Conservation (phyloP, 1,139 yeast species). For the Geotrichum fermentans region DNA sequence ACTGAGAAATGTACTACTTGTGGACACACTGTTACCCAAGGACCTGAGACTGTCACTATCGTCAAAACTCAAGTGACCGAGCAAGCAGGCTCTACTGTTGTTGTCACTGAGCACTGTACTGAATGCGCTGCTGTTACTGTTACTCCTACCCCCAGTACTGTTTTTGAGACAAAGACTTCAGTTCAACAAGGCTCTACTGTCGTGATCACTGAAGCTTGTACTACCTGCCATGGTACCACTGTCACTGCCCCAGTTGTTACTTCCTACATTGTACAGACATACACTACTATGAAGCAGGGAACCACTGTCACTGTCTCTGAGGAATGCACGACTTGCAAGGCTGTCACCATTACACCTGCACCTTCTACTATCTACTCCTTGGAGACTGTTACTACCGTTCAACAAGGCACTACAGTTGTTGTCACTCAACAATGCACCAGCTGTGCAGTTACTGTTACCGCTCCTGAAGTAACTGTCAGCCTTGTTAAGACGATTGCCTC, state of each 20-base stretch:
- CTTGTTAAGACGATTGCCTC: slow-evolving; percentile 13
- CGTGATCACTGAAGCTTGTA: slow-evolving; percentile 1
- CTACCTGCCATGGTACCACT: slow-evolving; percentile 1
- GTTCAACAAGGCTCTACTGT: slow-evolving; percentile 3
- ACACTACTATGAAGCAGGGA: slow-evolving; percentile 9
- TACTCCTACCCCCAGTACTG: slow-evolving; percentile 5
- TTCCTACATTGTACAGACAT: slow-evolving; percentile 12
- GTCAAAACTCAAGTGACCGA: slow-evolving; percentile 4
- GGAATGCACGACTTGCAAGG: slow-evolving; percentile 12
- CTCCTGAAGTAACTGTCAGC: slow-evolving; percentile 9
- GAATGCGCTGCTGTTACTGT: slow-evolving; percentile 7
- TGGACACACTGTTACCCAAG: slow-evolving; percentile 8
- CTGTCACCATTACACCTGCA: slow-evolving; percentile 9
- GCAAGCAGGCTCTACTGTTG: slow-evolving; percentile 7
- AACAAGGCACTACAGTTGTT: slow-evolving; percentile 9
- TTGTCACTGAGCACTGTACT: slow-evolving; percentile 7
- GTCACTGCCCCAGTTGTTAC: slow-evolving; percentile 5
- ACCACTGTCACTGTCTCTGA: slow-evolving; percentile 9
- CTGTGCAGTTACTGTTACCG: slow-evolving; percentile 7
- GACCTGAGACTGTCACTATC: slow-evolving; percentile 2
- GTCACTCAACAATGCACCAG: slow-evolving; percentile 12
- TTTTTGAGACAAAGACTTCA: neutral
- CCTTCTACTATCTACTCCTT: slow-evolving; percentile 6
- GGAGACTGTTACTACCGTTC: slow-evolving; percentile 9
- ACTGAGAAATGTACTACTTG: slow-evolving; percentile 13